Evolutionary conservation across 768 basidiomycete species (phyloP).

Genomic region (Chalciporus pseudorubinellus): DNA sequence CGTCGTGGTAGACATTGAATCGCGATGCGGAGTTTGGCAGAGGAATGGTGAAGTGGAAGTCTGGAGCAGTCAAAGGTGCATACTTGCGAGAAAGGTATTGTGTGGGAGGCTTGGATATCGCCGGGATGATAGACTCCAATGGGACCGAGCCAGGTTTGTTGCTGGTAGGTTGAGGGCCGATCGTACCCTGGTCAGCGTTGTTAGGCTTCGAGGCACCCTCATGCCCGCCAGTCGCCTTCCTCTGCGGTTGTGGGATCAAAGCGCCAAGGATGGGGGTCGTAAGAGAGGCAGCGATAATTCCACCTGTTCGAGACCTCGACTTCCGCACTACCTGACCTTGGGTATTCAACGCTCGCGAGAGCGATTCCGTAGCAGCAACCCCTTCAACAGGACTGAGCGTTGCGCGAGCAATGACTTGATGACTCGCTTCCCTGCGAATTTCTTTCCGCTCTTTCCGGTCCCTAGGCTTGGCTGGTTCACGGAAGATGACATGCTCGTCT

Average conservation of each 20-base stretch:
- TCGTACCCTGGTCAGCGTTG: constrained; percentile 12
- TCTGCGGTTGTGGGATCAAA: constrained; percentile 52
- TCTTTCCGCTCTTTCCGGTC: constrained; percentile 43
- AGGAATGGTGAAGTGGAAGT: constrained; percentile 73
- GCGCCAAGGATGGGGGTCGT: constrained; percentile 61
- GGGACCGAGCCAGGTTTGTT: constrained; percentile 51
- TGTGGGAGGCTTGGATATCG: constrained; percentile 75
- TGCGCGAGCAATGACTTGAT: constrained; percentile 38
- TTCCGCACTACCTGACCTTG: constrained; percentile 33
- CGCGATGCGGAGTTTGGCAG: constrained; percentile 54
- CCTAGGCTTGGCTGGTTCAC: constrained; percentile 38
- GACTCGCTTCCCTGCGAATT: constrained; percentile 25
- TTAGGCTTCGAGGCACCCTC: constrained; percentile 20
- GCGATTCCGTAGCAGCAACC: constrained; percentile 42
- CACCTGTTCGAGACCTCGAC: constrained; percentile 35
- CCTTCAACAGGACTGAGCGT: constrained; percentile 43
- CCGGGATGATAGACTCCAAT: constrained; percentile 81
- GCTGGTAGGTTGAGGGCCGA: constrained; percentile 20
- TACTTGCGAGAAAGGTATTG: constrained; percentile 78
- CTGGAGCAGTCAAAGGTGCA: constrained; percentile 66
- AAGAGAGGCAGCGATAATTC: constrained; percentile 40
- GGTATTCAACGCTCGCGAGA: constrained; percentile 46
- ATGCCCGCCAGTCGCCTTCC: constrained; percentile 35
- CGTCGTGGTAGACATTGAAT: constrained; percentile 49
- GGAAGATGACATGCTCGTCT: constrained; percentile 53